phyloP scores from a whole-genome alignment of 2,329 filamentous ascomycete species.

The Fusarium sp. region DNA sequence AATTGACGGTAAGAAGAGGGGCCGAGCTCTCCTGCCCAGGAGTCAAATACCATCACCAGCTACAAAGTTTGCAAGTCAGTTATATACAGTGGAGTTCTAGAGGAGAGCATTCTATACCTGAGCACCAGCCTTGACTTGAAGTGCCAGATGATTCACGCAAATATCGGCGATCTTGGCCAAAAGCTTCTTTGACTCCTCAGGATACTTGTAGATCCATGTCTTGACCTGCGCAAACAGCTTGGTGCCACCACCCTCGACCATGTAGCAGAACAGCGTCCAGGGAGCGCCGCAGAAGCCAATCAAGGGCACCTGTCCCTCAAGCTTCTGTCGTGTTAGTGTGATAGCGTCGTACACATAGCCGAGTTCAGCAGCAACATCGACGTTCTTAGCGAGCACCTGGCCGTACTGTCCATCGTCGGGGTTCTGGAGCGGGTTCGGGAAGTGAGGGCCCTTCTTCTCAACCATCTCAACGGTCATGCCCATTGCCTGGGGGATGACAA shows the following conservation, averaged over 20 bases:
- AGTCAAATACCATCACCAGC: slow-evolving; percentile 97
- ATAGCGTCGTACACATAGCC: slow-evolving; percentile 97
- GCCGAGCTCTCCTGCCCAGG: slow-evolving; percentile 94
- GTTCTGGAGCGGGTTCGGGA: slow-evolving; percentile 82
- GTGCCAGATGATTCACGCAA: slow-evolving; percentile 92
- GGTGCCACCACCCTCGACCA: slow-evolving; percentile 96
- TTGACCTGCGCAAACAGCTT: slow-evolving; percentile 95
- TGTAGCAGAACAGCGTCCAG: slow-evolving; percentile 97
- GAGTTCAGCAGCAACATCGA: slow-evolving; percentile 86
- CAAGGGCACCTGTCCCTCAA: slow-evolving; percentile 87
- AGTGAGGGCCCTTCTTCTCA: slow-evolving; percentile 95
- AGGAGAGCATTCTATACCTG: slow-evolving; percentile 64
- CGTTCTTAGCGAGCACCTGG: slow-evolving; percentile 76
- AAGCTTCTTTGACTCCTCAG: slow-evolving; percentile 80
- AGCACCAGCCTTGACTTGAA: slow-evolving; percentile 92
- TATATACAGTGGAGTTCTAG: not conserved
- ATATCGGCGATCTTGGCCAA: slow-evolving; percentile 92
- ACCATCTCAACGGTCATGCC: slow-evolving; percentile 99
- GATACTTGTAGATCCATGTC: slow-evolving; percentile 95
- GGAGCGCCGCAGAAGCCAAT: slow-evolving; percentile 97
- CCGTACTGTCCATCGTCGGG: slow-evolving; percentile 87
- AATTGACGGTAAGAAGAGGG: slow-evolving; percentile 85
- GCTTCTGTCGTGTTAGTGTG: slow-evolving; percentile 86
- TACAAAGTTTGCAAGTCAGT: slow-evolving; percentile 44
- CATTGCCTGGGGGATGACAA: slow-evolving; percentile 97